phyloP scores from a whole-genome alignment of 1,139 yeast species.

The Geotrichum citri-aurantii region DNA sequence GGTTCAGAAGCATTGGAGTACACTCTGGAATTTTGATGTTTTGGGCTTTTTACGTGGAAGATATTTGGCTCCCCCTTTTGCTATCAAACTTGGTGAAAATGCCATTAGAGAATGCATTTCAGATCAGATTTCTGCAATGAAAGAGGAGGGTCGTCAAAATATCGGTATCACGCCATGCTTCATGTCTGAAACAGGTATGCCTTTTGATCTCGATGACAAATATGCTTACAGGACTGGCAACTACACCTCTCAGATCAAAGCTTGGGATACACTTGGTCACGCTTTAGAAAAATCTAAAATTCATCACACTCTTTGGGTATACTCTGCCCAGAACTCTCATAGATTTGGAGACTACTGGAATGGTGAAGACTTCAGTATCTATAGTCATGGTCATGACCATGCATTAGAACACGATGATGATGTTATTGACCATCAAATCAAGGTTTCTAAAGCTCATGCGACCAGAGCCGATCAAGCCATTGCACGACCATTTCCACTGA shows the following conservation, averaged over 20 bases:
- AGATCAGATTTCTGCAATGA: constrained; percentile 59
- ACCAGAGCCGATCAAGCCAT: constrained; percentile 66
- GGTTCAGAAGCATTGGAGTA: constrained; percentile 71
- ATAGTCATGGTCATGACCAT: constrained; percentile 31
- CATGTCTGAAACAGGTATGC: constrained; percentile 90
- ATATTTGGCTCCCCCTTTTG: constrained; percentile 65
- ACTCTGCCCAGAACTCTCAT: constrained; percentile 61
- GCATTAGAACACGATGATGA: constrained; percentile 4
- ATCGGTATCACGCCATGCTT: constrained; percentile 61
- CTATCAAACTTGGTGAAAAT: constrained; percentile 69
- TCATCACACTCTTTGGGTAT: constrained; percentile 78
- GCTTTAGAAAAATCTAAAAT: constrained; percentile 69
- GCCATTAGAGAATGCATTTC: constrained; percentile 66
- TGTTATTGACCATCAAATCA: background rate
- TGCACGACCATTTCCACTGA: constrained; percentile 64
- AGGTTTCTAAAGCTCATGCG: constrained; percentile 42
- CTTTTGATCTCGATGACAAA: constrained; percentile 81
- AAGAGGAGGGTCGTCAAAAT: constrained; percentile 49
- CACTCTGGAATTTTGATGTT: constrained; percentile 67
- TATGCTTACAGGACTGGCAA: constrained; percentile 56
- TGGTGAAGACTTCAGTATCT: constrained; percentile 79
- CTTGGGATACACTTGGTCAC: constrained; percentile 68
- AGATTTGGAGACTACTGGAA: constrained; percentile 85
- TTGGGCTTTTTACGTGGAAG: constrained; percentile 71
- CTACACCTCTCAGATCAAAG: constrained; percentile 63